Percentiles rank a stretch among this genome's conserved stretches.
phyloP scores from a whole-genome alignment of 768 basidiomycete genomes.

The Daedaleopsis nitida region DNA sequence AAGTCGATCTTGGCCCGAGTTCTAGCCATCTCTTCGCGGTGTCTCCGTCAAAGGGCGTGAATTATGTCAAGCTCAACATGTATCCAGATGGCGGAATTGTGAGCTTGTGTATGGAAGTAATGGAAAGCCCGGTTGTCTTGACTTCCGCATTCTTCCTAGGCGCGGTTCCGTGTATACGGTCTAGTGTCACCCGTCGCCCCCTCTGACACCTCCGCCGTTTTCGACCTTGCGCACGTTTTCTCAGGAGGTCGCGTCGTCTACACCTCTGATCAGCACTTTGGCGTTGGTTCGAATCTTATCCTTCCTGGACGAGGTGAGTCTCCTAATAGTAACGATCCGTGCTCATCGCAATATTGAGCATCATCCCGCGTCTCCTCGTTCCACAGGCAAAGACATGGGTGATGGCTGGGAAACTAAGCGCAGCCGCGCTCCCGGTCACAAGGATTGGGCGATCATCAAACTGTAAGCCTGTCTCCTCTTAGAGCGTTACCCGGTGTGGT shows the following conservation, averaged over 20 bases:
- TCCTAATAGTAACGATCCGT: constrained; percentile 2
- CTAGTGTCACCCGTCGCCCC: constrained; percentile 69
- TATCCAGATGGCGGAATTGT: constrained; percentile 98
- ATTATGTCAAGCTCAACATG: constrained; percentile 90
- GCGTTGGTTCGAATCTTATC: constrained; percentile 87
- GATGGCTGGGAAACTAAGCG: constrained; percentile 99
- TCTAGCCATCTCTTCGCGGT: constrained; percentile 89
- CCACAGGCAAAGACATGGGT: constrained; percentile 84
- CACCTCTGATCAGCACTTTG: constrained; percentile 95
- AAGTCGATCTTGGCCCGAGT: constrained; percentile 74
- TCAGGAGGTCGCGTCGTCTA: constrained; percentile 83
- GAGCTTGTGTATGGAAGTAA: constrained; percentile 31
- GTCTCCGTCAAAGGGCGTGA: constrained; percentile 50
- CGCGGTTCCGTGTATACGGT: constrained; percentile 92
- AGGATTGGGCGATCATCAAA: constrained; percentile 90
- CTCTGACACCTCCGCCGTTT: constrained; percentile 43
- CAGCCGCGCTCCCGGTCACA: constrained; percentile 76
- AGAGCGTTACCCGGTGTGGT: neutral
- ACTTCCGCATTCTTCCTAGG: constrained; percentile 46
- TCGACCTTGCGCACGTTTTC: constrained; percentile 91
- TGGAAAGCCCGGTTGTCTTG: neutral
- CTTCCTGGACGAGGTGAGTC: constrained; percentile 78
- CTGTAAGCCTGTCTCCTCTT: constrained; percentile 60
- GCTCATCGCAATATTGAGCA: constrained; percentile 2
- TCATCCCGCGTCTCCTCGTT: neutral